Evolutionary conservation across 208 protist species (phyloP).

Genomic region (Entamoeba moshkovskii): DNA sequence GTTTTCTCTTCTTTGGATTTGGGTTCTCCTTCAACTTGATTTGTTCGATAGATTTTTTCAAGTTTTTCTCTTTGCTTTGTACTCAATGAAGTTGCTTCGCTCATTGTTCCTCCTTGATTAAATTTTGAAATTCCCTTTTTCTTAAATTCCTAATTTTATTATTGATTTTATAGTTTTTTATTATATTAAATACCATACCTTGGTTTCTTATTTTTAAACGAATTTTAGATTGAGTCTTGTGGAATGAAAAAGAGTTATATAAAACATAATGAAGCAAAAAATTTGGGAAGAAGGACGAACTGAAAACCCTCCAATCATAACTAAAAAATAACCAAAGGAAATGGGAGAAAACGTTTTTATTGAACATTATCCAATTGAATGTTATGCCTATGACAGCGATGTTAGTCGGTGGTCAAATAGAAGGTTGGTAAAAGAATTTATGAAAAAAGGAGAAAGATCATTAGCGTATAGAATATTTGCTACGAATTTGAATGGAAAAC

Average conservation of each 20-base stretch:
- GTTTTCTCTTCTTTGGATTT: neutral
- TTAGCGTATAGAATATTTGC: neutral
- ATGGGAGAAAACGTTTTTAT: neutral
- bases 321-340: too few species aligned
- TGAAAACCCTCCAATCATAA: too few species aligned
- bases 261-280: too few species aligned
- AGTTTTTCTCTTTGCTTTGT: neutral
- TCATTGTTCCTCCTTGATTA: too few species aligned
- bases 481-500: neutral
- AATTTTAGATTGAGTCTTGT: too few species aligned
- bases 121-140: too few species aligned
- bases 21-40: neutral
- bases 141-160: too few species aligned
- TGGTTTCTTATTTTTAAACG: too few species aligned
- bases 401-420: neutral
- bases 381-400: neutral
- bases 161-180: too few species aligned
- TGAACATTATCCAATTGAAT: neutral
- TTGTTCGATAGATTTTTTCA: neutral
- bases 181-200: too few species aligned
- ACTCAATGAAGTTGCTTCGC: neutral
- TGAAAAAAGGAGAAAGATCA: neutral
- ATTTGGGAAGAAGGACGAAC: too few species aligned
- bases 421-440: neutral
- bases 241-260: too few species aligned